These are phyloP conservation scores for Linnemannia hyalina DNA, from an alignment of 192 early-diverging fungal genomes.

Conservation along the genomic window DNA sequence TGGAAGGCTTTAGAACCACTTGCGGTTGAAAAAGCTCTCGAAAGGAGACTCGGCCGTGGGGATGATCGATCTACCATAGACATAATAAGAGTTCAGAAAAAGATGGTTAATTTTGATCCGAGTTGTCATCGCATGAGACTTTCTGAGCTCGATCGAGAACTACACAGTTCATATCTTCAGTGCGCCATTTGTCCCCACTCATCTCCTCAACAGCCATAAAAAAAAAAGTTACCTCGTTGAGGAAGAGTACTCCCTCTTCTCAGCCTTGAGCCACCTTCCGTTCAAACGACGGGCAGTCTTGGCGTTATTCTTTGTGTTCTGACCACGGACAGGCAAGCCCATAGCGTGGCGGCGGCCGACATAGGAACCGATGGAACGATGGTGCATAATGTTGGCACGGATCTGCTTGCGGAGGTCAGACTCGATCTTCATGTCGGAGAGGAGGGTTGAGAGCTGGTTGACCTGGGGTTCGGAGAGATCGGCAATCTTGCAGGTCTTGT, in stretches of 20 bases:
- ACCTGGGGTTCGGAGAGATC: slow-evolving; percentile 92
- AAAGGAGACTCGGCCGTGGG: slow-evolving; percentile 43
- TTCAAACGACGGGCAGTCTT: slow-evolving; percentile 91
- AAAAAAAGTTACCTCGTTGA: slow-evolving; percentile 32
- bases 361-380: slow-evolving; percentile 80
- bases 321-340: slow-evolving; percentile 91
- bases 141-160: neutral
- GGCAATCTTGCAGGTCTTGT: slow-evolving; percentile 85
- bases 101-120: neutral
- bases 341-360: slow-evolving; percentile 88
- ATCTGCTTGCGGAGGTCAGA: slow-evolving; percentile 81
- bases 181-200: neutral
- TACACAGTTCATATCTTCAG: neutral
- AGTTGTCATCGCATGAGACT: neutral
- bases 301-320: slow-evolving; percentile 88
- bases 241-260: slow-evolving; percentile 51
- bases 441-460: slow-evolving; percentile 85
- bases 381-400: slow-evolving; percentile 78
- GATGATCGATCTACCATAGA: slow-evolving; percentile 26
- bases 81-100: neutral
- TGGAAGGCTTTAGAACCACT: slow-evolving; percentile 41
- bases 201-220: neutral
- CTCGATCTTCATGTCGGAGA: slow-evolving; percentile 91
- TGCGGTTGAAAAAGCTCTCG: slow-evolving; percentile 49
- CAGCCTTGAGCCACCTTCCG: slow-evolving; percentile 65